Conservation (phyloP, 2,329 filamentous ascomycete species). For the Reticulascus tulasneorum region DNA sequence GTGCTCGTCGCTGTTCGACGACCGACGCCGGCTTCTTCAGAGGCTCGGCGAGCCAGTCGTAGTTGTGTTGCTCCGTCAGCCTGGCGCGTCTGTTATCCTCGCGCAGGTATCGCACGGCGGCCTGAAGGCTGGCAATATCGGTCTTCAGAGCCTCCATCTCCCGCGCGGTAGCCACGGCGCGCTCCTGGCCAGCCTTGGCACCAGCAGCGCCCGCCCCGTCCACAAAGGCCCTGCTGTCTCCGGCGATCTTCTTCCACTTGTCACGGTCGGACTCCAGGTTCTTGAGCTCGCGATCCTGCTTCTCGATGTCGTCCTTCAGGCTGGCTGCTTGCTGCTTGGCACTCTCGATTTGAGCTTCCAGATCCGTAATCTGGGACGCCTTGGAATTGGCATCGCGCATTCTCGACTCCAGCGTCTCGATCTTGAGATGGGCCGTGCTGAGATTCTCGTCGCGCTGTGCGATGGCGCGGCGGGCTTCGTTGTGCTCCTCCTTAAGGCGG, state of each 20-base stretch:
- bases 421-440: constrained; percentile 84
- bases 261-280: constrained; percentile 62
- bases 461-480: constrained; percentile 69
- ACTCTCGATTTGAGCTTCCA: constrained; percentile 57
- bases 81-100: constrained; percentile 64
- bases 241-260: constrained; percentile 68
- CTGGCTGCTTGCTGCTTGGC: constrained; percentile 46
- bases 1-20: constrained; percentile 43
- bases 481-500: constrained; percentile 73
- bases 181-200: constrained; percentile 58
- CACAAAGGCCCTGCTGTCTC: constrained; percentile 54
- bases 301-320: constrained; percentile 61
- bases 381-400: constrained; percentile 82
- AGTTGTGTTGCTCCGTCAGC: constrained; percentile 48
- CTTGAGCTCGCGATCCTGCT: constrained; percentile 64
- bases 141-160: constrained; percentile 70
- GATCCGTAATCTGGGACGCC: constrained; percentile 61
- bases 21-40: constrained; percentile 43
- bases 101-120: constrained; percentile 63
- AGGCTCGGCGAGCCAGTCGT: constrained; percentile 63
- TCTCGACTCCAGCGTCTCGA: constrained; percentile 84
- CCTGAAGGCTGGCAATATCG: constrained; percentile 62
- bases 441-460: constrained; percentile 75
- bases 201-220: constrained; percentile 44
- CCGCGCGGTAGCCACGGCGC: constrained; percentile 64